These are phyloP conservation scores for Globisporangium emineosum DNA, from an alignment of 352 stramenopile species.

Conservation along the genomic window DNA sequence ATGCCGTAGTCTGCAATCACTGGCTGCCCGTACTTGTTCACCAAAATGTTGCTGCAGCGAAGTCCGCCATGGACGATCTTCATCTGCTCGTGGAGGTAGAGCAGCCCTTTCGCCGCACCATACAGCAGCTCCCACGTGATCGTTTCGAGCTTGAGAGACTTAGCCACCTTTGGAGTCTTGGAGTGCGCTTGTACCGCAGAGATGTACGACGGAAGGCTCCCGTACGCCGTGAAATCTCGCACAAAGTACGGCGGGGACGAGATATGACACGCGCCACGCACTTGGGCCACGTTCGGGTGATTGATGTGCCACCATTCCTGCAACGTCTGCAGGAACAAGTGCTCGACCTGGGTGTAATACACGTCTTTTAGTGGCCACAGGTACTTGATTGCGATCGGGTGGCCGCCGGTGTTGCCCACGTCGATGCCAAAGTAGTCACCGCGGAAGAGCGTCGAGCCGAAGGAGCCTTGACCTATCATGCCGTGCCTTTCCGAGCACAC, in stretches of 20 bases:
- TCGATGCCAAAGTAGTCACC: slow-evolving; percentile 50
- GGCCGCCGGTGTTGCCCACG: slow-evolving; percentile 26
- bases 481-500: slow-evolving; percentile 40
- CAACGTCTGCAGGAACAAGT: slow-evolving; percentile 45
- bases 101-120: slow-evolving; percentile 48
- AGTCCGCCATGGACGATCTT: slow-evolving; percentile 54
- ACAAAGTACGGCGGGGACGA: slow-evolving; percentile 45
- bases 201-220: slow-evolving; percentile 49
- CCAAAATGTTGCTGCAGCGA: slow-evolving; percentile 64
- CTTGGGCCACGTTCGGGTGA: slow-evolving; percentile 58
- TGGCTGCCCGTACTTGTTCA: slow-evolving; percentile 63
- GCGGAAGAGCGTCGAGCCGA: slow-evolving; percentile 46
- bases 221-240: slow-evolving; percentile 59
- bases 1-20: slow-evolving; percentile 61
- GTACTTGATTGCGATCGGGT: slow-evolving; percentile 41
- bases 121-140: slow-evolving; percentile 58
- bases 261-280: slow-evolving; percentile 58
- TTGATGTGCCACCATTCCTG: slow-evolving; percentile 44
- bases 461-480: slow-evolving; percentile 39
- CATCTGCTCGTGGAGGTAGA: slow-evolving; percentile 63
- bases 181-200: slow-evolving; percentile 35
- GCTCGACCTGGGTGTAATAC: slow-evolving; percentile 49
- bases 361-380: slow-evolving; percentile 42
- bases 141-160: slow-evolving; percentile 30
- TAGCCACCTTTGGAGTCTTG: slow-evolving; percentile 28